Conservation (phyloP, 2,329 filamentous ascomycete genomes). For the Hortaea werneckii region DNA sequence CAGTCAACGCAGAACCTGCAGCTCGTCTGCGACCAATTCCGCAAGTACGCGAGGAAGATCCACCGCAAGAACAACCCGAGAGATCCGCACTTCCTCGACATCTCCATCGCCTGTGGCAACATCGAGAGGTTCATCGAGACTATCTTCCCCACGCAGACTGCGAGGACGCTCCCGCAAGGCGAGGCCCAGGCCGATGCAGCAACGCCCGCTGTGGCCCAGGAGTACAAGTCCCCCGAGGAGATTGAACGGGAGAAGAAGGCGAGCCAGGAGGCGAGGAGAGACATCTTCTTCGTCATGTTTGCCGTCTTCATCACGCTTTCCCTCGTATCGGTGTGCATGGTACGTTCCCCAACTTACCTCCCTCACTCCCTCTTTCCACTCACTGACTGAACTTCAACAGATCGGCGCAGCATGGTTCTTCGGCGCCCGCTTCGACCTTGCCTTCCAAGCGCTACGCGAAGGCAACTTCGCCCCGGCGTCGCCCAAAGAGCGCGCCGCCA, state of each 20-base stretch:
- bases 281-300: conserved; percentile 52
- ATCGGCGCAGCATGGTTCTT: conserved; percentile 66
- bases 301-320: conserved; percentile 60
- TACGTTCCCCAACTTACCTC: conserved; percentile 36
- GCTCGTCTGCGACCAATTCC: conserved; percentile 73
- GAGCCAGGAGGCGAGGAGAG: conserved; percentile 42
- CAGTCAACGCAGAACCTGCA: conserved; percentile 85
- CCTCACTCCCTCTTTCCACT: background rate
- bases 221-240: conserved; percentile 51
- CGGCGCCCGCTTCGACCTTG: conserved; percentile 72
- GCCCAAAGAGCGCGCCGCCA: conserved; percentile 10
- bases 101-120: conserved; percentile 85
- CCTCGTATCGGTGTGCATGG: conserved; percentile 68
- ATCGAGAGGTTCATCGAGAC: conserved; percentile 94
- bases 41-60: conserved; percentile 66
- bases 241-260: conserved; percentile 45
- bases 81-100: conserved; percentile 85
- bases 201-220: conserved; percentile 25
- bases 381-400: conserved; percentile 36
- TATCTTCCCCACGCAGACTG: conserved; percentile 76
- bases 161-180: conserved; percentile 42
- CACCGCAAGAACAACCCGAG: conserved; percentile 88
- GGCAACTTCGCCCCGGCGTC: conserved; percentile 36
- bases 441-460: conserved; percentile 45
- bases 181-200: conserved; percentile 8